A percentile compares a stretch with the other conserved stretches of the same genome.
These are phyloP conservation scores for Limnanthes douglasii DNA, from an alignment of 345 rosid genomes.

Conservation along the genomic window DNA sequence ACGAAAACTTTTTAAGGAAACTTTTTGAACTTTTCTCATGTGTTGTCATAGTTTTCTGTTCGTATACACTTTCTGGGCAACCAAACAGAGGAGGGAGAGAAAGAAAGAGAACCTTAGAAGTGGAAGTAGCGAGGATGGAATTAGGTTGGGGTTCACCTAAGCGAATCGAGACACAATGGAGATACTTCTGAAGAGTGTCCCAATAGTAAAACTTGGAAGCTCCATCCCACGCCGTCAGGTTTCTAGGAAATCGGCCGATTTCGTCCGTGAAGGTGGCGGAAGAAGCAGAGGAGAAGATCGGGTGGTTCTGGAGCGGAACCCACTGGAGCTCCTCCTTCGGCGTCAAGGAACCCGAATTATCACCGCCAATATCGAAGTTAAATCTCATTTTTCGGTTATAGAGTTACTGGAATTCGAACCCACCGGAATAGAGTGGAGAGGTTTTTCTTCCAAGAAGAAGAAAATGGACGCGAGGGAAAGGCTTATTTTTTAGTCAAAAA, in stretches of 20 bases:
- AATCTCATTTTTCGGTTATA: constrained; percentile 61
- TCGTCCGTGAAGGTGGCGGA: constrained; percentile 11
- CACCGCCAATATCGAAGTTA: constrained; percentile 30
- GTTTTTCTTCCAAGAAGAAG: too few relatives aligned
- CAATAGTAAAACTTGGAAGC: constrained; percentile 70
- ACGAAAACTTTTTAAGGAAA: background rate
- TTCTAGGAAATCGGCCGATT: constrained; percentile 19
- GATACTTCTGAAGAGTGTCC: constrained; percentile 38
- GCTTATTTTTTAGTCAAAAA: too few relatives aligned
- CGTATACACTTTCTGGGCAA: background rate
- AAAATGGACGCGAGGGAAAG: too few relatives aligned
- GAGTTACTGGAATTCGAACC: too few relatives aligned
- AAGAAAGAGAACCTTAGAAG: constrained; percentile 43
- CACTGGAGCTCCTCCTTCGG: constrained; percentile 46
- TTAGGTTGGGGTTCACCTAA: constrained; percentile 83
- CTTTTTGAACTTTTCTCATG: too few relatives aligned
- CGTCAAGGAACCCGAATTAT: constrained; percentile 17
- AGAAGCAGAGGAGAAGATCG: constrained; percentile 32
- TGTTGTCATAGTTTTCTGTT: too few relatives aligned
- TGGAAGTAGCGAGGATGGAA: constrained; percentile 57
- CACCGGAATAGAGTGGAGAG: too few relatives aligned
- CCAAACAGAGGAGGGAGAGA: background rate
- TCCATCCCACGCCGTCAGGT: constrained; percentile 78
- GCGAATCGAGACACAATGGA: constrained; percentile 68
- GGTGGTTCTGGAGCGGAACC: constrained; percentile 66